Evolutionary conservation across 2,329 filamentous ascomycete genomes (phyloP), one percentile per base, ranked within the genome.

Genomic region (Aspergillus felis): DNA sequence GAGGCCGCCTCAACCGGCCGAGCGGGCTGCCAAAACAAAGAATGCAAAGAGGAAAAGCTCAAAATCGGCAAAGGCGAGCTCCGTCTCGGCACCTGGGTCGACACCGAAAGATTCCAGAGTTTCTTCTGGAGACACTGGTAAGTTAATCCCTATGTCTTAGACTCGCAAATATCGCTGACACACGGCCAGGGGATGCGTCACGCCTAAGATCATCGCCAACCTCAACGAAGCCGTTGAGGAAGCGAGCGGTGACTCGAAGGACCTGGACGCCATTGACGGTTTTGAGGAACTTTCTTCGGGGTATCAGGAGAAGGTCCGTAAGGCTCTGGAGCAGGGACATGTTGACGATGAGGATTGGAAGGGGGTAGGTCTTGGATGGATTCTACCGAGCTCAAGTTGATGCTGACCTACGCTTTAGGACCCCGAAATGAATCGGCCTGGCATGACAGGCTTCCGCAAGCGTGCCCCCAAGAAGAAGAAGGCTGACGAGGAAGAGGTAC

Each of bases 81-180:
- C 2, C 88, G 93, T 55, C 84, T 92, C 54, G 93, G 90, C 46
- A 82, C 82, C 24, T 90, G 87, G 80, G 83, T 96, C 61, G 83
- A 82, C 8, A 82, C 88, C 29, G 67, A 79, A 0, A 78, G 79
- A 1, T 81, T 87, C 68, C 84, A 84, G 46, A 82, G 81, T 68
- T 96, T 86, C 85, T 74, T 79, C 57, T 97, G 89, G 87, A 89
- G 88, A 70, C 93, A 97, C 73, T 97, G 93, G 93, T 95, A 81
- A 69, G 82, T 66, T 50, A 46, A 6, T 50, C 12, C 25, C 48
- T 47, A 4, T 48, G 50, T 4, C 5, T 22, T 3, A 24, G 24
- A 10, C 54, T 47, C 42, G 50, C n/a, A 52, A 52, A 48, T 47
- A 35, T 9, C 4, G 35, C 42, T 50, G 27, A 53, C 24, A 57